phyloP scores from a whole-genome alignment of 495 filamentous ascomycete species.

The Trichoderma parareesei region DNA sequence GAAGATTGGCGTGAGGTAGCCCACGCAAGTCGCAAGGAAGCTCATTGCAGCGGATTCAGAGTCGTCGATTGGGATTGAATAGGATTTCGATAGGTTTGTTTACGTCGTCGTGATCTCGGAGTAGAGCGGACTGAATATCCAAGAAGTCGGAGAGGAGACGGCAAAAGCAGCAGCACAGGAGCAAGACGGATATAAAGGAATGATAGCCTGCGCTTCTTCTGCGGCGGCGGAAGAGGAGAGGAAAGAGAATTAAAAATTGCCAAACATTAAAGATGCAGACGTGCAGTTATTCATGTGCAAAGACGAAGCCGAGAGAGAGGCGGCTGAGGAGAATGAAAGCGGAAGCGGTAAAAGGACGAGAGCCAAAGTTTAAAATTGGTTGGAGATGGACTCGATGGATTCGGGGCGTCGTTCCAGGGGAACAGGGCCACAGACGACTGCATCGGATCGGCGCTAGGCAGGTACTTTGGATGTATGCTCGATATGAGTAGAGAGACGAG shows the following conservation, averaged over 20 bases:
- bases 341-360: constrained; percentile 8
- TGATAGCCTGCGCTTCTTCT: not conserved
- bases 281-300: not conserved
- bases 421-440: not conserved
- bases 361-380: constrained; percentile 7
- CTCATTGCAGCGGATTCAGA: constrained; percentile 22
- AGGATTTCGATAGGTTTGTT: not conserved
- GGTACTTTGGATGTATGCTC: not conserved
- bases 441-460: not conserved
- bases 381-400: not conserved
- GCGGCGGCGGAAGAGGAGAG: not conserved
- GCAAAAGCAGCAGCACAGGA: not conserved
- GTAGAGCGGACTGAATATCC: not conserved
- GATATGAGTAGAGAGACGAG: too few species aligned
- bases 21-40: constrained; percentile 36
- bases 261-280: too few species aligned
- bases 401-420: not conserved
- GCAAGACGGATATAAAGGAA: too few species aligned
- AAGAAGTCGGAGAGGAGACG: not conserved
- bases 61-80: not conserved
- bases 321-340: not conserved
- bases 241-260: not conserved
- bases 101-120: not conserved
- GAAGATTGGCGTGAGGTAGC: constrained; percentile 47
- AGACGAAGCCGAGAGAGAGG: not conserved